A percentile compares a stretch with the other conserved stretches of the same genome.
These are phyloP conservation scores for Vicia faba DNA, from an alignment of 306 rosid species.

Conservation along the genomic window DNA sequence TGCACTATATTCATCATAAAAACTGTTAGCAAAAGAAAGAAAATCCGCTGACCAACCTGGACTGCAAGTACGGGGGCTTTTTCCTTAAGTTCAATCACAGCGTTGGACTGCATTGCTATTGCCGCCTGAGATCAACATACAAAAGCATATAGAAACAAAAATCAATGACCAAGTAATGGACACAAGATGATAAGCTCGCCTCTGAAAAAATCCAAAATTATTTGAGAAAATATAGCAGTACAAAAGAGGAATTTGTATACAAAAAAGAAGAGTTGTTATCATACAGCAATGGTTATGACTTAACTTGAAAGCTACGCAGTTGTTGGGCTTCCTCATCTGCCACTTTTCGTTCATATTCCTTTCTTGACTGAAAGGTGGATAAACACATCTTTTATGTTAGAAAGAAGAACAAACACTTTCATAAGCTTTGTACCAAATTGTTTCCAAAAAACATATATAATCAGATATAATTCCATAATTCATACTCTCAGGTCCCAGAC, in stretches of 20 bases:
- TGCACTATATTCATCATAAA: slow-evolving; percentile 4
- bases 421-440: slow-evolving; percentile 16
- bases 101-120: slow-evolving; percentile 59
- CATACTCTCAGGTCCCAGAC: slow-evolving; percentile 10
- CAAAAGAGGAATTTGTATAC: slow-evolving; percentile 12
- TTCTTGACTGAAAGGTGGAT: slow-evolving; percentile 58
- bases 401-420: slow-evolving; percentile 17
- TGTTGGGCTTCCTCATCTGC: slow-evolving; percentile 79
- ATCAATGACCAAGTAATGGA: slow-evolving; percentile 20
- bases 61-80: slow-evolving; percentile 47
- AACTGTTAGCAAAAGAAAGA: slow-evolving; percentile 9
- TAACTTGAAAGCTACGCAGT: slow-evolving; percentile 75
- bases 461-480: neutral
- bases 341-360: slow-evolving; percentile 73
- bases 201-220: neutral
- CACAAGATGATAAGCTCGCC: slow-evolving; percentile 1
- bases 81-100: slow-evolving; percentile 70
- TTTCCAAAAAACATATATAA: slow-evolving; percentile 17
- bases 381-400: slow-evolving; percentile 14
- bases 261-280: neutral
- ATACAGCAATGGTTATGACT: slow-evolving; percentile 25
- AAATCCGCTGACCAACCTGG: slow-evolving; percentile 55
- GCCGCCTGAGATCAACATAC: slow-evolving; percentile 70
- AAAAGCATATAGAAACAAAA: slow-evolving; percentile 33
- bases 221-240: neutral